Base-by-base conservation (phyloP, 208 protist species). In the Leishmania mexicana region DNA sequence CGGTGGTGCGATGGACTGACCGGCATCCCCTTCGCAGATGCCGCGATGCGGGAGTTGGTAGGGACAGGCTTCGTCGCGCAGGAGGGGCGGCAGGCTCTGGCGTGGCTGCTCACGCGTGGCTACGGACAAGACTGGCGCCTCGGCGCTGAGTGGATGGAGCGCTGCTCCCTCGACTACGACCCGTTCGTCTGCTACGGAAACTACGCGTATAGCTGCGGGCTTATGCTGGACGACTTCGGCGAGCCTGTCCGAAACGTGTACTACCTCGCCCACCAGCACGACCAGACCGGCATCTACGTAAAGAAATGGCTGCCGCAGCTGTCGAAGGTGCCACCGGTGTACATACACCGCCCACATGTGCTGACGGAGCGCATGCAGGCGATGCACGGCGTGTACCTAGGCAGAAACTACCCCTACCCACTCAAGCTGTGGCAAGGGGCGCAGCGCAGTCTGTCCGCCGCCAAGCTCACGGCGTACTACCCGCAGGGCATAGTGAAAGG, bases 241-340 rank as follows among this genome's bases (percentile, higher is more conserved):
- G 93, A 96, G 78, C 80, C 90, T 13, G 91, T 98, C 76, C 90
- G 90, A 49, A 95, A 79, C 81, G 75, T 95, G 53, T 89, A 94
- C 80, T 96, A 93, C 85, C 87, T 97, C 53, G 92, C 93, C 53
- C 93, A 96, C 73, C 91, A 97, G 51, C 94, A 97, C 81, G 95
- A 98, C 68, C 93, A 96, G 80, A 96, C 91, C 6, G 95, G 95
- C 58, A 97, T 98, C 64, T 98, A 97, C 86, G 86, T 96, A 31
- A 97, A 97, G 83, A 91, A 92, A 79, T 98, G 95, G 94, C 87
- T 98, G 65, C 95, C 95, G 79, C 87, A 93, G 86, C 88, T 98
- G 28, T 92, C 89, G 38, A 94, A 94, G 76, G 88, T 98, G 64
- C 95, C 94, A 49, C 92, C 94, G 35, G 93, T 96, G 64, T 98